phyloP scores from a whole-genome alignment of 2,329 filamentous ascomycete genomes.

The Penicillium sp. region DNA sequence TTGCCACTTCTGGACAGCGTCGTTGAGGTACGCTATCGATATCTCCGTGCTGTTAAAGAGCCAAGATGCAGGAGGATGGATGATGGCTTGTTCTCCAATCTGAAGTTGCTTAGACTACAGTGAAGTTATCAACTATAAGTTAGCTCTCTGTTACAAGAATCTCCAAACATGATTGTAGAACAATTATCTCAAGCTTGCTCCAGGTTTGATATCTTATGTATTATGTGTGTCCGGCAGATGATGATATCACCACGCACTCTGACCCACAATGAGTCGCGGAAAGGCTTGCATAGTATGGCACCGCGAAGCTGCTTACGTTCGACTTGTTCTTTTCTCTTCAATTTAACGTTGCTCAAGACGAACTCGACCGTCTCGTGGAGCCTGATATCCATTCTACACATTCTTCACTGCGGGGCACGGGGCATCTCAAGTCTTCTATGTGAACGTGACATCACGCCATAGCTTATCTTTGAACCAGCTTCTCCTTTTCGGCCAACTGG shows the following conservation, averaged over 20 bases:
- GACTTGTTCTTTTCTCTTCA: not conserved
- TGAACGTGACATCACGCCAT: not conserved
- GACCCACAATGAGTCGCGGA: not conserved
- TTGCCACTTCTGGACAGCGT: not conserved
- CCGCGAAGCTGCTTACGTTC: not conserved
- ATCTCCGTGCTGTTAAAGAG: not conserved
- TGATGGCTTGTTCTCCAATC: not conserved
- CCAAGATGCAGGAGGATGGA: not conserved
- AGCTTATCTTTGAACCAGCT: not conserved
- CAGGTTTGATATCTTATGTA: not conserved
- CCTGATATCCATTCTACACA: not conserved
- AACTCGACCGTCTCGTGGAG: not conserved
- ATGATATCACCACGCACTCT: slow-evolving; percentile 4
- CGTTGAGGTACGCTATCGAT: not conserved
- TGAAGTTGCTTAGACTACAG: not conserved
- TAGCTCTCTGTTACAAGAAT: not conserved
- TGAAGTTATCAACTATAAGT: not conserved
- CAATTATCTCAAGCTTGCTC: not conserved
- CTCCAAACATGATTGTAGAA: not conserved
- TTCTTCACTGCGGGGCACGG: not conserved
- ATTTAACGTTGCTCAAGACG: not conserved
- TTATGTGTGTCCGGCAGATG: not conserved
- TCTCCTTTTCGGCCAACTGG: not conserved
- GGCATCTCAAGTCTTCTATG: not conserved
- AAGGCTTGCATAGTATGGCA: not conserved